Percentiles rank a stretch among this genome's conserved stretches.
These are phyloP conservation scores for Wolfiporia cocos DNA, from an alignment of 1,284 basidiomycete genomes.

Conservation along the genomic window DNA sequence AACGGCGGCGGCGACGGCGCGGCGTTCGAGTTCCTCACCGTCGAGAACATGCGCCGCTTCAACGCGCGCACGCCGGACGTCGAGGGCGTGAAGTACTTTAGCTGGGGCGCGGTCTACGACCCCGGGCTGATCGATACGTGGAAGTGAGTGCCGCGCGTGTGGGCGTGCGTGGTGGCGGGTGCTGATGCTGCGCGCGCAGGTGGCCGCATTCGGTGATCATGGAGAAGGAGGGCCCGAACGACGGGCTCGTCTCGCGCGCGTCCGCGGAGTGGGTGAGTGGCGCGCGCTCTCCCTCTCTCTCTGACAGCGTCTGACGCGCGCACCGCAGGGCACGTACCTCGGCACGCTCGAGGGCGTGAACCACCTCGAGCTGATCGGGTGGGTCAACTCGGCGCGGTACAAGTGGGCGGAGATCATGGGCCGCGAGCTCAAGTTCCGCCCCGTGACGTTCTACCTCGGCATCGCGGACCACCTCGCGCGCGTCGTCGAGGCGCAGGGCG, in stretches of 20 bases:
- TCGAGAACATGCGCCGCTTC: slow-evolving; percentile 84
- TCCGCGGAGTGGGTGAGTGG: slow-evolving; percentile 84
- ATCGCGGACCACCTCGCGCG: slow-evolving; percentile 65
- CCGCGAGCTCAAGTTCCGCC: slow-evolving; percentile 84
- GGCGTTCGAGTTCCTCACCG: slow-evolving; percentile 84
- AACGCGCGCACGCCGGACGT: slow-evolving; percentile 82
- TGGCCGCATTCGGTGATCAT: slow-evolving; percentile 82
- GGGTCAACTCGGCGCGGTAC: slow-evolving; percentile 79
- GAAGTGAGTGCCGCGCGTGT: slow-evolving; percentile 63
- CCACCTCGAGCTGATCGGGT: slow-evolving; percentile 86
- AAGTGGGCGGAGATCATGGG: slow-evolving; percentile 85
- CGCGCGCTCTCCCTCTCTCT: too few species aligned
- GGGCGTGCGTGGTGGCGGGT: too few species aligned
- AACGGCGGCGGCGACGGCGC: slow-evolving; percentile 88
- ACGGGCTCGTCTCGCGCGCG: slow-evolving; percentile 82
- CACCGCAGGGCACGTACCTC: slow-evolving; percentile 77
- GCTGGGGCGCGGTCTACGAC: slow-evolving; percentile 88
- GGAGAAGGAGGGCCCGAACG: slow-evolving; percentile 89
- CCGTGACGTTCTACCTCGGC: slow-evolving; percentile 84
- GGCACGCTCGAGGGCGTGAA: slow-evolving; percentile 89
- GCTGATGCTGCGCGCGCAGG: slow-evolving; percentile 23
- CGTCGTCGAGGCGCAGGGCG: slow-evolving; percentile 51
- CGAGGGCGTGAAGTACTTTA: slow-evolving; percentile 78
- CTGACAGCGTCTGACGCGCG: too few species aligned
- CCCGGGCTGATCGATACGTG: slow-evolving; percentile 88